Conservation (phyloP, 345 rosid genomes). For the Turnera subulata region DNA sequence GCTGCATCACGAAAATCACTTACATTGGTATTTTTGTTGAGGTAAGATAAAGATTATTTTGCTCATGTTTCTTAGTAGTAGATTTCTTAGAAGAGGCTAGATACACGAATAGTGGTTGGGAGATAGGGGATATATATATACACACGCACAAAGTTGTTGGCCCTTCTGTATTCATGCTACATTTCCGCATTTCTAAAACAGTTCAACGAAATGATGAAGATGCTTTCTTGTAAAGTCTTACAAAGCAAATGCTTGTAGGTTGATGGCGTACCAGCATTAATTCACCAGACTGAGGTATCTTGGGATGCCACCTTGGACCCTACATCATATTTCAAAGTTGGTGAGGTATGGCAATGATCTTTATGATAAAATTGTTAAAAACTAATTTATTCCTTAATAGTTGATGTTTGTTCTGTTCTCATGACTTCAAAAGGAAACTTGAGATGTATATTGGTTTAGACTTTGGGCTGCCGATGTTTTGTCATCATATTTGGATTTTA, state of each 20-base stretch:
- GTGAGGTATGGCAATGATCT: constrained; percentile 55
- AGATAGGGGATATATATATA: no score
- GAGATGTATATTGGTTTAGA: no score
- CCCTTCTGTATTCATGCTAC: no score
- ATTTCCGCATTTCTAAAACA: no score
- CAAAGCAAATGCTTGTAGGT: constrained; percentile 43
- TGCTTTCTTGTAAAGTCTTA: background rate
- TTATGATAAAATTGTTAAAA: constrained; percentile 8
- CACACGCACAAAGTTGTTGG: no score
- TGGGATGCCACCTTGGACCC: constrained; percentile 98
- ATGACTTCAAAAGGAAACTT: no score
- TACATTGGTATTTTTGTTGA: constrained; percentile 93
- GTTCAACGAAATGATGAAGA: no score
- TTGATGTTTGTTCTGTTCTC: no score
- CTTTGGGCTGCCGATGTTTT: background rate
- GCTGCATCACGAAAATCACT: constrained; percentile 81
- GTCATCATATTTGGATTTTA: constrained; percentile 5
- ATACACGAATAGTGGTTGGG: no score
- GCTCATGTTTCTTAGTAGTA: background rate
- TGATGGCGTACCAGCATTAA: constrained; percentile 81
- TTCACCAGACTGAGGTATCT: constrained; percentile 91
- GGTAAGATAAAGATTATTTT: constrained; percentile 34
- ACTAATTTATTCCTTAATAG: no score
- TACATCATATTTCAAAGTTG: constrained; percentile 69
- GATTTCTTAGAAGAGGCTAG: background rate